These are phyloP conservation scores for Pseudopithomyces maydicus DNA, from an alignment of 2,329 filamentous ascomycete genomes.

Conservation along the genomic window DNA sequence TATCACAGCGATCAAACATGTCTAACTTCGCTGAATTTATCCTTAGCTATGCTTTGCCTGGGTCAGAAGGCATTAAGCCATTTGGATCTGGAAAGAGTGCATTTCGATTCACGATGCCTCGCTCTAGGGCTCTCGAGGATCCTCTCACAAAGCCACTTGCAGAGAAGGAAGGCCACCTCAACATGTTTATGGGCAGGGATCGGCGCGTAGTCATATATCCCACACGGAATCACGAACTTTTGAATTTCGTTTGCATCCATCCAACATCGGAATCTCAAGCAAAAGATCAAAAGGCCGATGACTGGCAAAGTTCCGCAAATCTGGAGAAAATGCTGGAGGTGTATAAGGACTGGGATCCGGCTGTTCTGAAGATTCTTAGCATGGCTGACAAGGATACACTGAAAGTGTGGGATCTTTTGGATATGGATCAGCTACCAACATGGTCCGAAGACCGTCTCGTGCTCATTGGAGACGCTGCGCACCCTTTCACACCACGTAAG, in stretches of 20 bases:
- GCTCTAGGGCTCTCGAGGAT: slow-evolving; percentile 49
- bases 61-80: slow-evolving; percentile 41
- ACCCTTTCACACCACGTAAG: slow-evolving; percentile 68
- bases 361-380: slow-evolving; percentile 41
- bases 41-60: slow-evolving; percentile 17
- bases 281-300: slow-evolving; percentile 19
- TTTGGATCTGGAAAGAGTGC: slow-evolving; percentile 60
- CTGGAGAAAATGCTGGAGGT: slow-evolving; percentile 48
- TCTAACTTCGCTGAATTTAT: too few species aligned
- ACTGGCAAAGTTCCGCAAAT: slow-evolving; percentile 46
- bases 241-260: slow-evolving; percentile 55
- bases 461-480: slow-evolving; percentile 69
- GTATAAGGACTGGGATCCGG: slow-evolving; percentile 44
- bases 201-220: slow-evolving; percentile 55
- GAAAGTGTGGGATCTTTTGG: slow-evolving; percentile 49
- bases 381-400: slow-evolving; percentile 46
- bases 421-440: slow-evolving; percentile 63
- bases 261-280: slow-evolving; percentile 40
- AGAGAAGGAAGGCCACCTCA: slow-evolving; percentile 46
- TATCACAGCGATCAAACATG: too few species aligned
- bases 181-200: slow-evolving; percentile 52
- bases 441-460: slow-evolving; percentile 62
- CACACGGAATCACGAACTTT: slow-evolving; percentile 51
- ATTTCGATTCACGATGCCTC: slow-evolving; percentile 61
- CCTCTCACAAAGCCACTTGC: slow-evolving; percentile 47